Conservation (phyloP, 2,329 filamentous ascomycete species). For the Ramichloridium luteum region DNA sequence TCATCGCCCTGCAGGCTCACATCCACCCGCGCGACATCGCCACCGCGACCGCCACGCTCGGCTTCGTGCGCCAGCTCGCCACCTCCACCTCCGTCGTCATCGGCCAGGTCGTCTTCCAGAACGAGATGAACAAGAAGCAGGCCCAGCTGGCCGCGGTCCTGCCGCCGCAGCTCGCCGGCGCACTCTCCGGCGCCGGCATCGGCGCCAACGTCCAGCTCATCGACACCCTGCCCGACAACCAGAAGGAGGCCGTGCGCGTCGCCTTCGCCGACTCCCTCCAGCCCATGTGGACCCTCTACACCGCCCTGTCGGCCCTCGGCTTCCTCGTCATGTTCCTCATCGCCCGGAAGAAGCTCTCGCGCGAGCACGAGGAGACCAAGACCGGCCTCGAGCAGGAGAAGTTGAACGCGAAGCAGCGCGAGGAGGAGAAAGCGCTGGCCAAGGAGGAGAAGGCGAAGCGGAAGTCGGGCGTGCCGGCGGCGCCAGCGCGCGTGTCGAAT, state of each 20-base stretch:
- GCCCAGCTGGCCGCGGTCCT: constrained; percentile 38
- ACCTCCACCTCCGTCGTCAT: constrained; percentile 58
- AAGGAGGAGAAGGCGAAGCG: constrained; percentile 16
- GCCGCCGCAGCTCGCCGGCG: constrained; percentile 37
- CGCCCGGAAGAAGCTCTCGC: constrained; percentile 29
- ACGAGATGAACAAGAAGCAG: constrained; percentile 51
- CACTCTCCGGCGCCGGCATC: constrained; percentile 48
- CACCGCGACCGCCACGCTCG: constrained; percentile 54
- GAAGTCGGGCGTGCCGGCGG: too few species aligned
- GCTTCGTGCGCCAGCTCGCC: constrained; percentile 56
- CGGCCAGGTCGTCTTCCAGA: constrained; percentile 69
- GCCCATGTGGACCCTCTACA: constrained; percentile 40
- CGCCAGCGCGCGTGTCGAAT: too few species aligned
- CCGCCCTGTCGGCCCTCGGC: constrained; percentile 28
- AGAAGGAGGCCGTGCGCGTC: constrained; percentile 31
- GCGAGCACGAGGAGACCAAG: constrained; percentile 37
- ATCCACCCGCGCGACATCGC: constrained; percentile 52
- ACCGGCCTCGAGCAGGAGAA: constrained; percentile 35
- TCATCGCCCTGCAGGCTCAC: constrained; percentile 55
- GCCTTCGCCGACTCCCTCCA: constrained; percentile 34
- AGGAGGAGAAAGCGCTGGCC: constrained; percentile 17
- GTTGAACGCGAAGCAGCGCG: constrained; percentile 27
- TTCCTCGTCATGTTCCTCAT: constrained; percentile 31
- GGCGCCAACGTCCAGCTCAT: constrained; percentile 50
- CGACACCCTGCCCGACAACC: constrained; percentile 35